phyloP scores from a whole-genome alignment of 345 rosid genomes.

The Arabis hirsuta region DNA sequence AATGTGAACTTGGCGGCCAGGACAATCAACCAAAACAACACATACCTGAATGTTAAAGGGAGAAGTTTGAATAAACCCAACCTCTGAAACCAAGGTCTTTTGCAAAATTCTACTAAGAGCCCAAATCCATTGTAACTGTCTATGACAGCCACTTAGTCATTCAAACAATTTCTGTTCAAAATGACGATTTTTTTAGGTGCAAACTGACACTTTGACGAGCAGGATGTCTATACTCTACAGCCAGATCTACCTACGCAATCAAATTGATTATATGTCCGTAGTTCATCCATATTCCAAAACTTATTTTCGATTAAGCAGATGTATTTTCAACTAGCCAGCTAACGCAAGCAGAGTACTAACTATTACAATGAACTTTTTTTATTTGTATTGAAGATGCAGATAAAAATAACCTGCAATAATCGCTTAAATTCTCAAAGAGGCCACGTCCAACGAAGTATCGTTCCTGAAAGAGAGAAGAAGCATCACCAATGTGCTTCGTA shows the following conservation, averaged over 20 bases:
- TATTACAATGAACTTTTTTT: slow-evolving; percentile 14
- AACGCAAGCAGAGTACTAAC: slow-evolving; percentile 13
- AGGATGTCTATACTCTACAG: slow-evolving; percentile 17
- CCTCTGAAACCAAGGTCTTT: slow-evolving; percentile 7
- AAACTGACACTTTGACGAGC: slow-evolving; percentile 12
- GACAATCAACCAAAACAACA: slow-evolving; percentile 90
- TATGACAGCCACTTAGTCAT: slow-evolving; percentile 21
- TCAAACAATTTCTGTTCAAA: slow-evolving; percentile 21
- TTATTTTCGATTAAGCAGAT: slow-evolving; percentile 1
- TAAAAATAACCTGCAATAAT: slow-evolving; percentile 76
- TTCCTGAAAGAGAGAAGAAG: slow-evolving; percentile 63
- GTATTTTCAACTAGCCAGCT: slow-evolving; percentile 26
- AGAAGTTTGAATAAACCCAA: slow-evolving; percentile 3
- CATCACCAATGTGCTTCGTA: slow-evolving; percentile 24
- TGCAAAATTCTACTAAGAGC: slow-evolving; percentile 22
- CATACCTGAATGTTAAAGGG: slow-evolving; percentile 65
- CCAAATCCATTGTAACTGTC: slow-evolving; percentile 19
- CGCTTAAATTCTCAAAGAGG: slow-evolving; percentile 80
- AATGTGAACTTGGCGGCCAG: slow-evolving; percentile 84
- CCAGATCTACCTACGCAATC: neutral
- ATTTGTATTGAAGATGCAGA: slow-evolving; percentile 9
- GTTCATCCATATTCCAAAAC: neutral
- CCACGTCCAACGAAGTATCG: slow-evolving; percentile 98
- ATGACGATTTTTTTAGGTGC: neutral
- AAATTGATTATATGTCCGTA: slow-evolving; percentile 11